phyloP scores from a whole-genome alignment of 2,329 filamentous ascomycete genomes.

The Samsoniella hepiali region DNA sequence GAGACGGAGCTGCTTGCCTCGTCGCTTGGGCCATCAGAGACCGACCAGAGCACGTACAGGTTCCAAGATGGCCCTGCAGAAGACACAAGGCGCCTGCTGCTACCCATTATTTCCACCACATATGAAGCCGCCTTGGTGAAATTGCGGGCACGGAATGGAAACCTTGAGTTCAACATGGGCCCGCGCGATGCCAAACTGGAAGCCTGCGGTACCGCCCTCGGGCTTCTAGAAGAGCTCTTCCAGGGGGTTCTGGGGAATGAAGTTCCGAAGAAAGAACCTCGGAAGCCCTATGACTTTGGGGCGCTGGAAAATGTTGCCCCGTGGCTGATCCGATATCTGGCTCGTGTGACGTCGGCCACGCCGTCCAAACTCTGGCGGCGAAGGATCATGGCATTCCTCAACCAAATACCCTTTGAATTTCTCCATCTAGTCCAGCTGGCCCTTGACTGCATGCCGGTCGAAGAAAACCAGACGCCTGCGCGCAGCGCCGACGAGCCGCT shows the following conservation, averaged over 20 bases:
- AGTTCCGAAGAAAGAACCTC: background rate
- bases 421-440: conserved; percentile 35
- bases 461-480: background rate
- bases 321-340: conserved; percentile 36
- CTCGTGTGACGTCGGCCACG: conserved; percentile 30
- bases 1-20: background rate
- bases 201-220: conserved; percentile 1
- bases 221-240: conserved; percentile 4
- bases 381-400: conserved; percentile 40
- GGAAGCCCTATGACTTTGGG: conserved; percentile 11
- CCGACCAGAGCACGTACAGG: background rate
- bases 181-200: conserved; percentile 4
- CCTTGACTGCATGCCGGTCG: conserved; percentile 24
- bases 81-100: conserved; percentile 16
- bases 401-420: conserved; percentile 34
- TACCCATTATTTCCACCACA: conserved; percentile 14
- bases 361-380: conserved; percentile 33
- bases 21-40: background rate
- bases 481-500: background rate
- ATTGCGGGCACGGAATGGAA: conserved; percentile 6
- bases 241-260: background rate
- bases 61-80: conserved; percentile 16
- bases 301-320: conserved; percentile 28
- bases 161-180: conserved; percentile 11
- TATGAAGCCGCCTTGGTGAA: conserved; percentile 15